Base-by-base conservation (phyloP, 83 land plant species). In the Thuja plicata region DNA sequence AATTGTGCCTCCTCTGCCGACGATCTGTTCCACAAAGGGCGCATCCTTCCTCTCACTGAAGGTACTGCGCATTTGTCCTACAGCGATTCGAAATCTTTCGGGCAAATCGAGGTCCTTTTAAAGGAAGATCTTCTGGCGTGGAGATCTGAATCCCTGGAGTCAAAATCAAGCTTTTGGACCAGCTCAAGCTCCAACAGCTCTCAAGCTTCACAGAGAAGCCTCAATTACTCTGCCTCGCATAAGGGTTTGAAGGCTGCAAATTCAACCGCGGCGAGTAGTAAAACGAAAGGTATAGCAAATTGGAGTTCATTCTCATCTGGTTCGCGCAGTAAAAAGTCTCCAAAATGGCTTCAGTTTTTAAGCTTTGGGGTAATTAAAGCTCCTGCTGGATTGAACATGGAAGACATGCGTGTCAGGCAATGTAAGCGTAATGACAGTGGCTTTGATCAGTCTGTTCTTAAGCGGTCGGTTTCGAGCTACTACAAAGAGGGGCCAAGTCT, bases 321-420 rank as follows among this genome's bases (percentile, higher is more conserved):
- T 0, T 46, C 24, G 24, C 1, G 81, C 81, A 78, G 11, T 38
- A 81, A 81, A 81, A 41, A 60, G 60, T 52, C 62, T 50, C 19
- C 30, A 11, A 85, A 54, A 54, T 85, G 87, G 87, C 62, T 52
- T 37, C 87, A 85, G 38, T 50, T 85, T 46, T 54, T 85, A 37
- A 85, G 62, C 15, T 60, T 52, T 19, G 87, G 87, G 62, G 17
- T 85, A 2, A 85, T 85, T 3, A 85, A 52, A 54, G 54, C 66
- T 7, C 87, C 87, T 45, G 11, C 12, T 11, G 55, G 37, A 3
- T 13, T 85, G 66, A 32, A 54, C 21, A 21, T 85, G 87, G 87
- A 85, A 30, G 87, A 85, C 21, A 52, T 85, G 57, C 87, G 87
- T 50, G 40, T 46, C 32, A 13, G 55, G 55, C 55, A 52, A 52